These are phyloP conservation scores for Galeopsis tetrahit DNA, from an alignment of 257 asterid species.

Conservation along the genomic window DNA sequence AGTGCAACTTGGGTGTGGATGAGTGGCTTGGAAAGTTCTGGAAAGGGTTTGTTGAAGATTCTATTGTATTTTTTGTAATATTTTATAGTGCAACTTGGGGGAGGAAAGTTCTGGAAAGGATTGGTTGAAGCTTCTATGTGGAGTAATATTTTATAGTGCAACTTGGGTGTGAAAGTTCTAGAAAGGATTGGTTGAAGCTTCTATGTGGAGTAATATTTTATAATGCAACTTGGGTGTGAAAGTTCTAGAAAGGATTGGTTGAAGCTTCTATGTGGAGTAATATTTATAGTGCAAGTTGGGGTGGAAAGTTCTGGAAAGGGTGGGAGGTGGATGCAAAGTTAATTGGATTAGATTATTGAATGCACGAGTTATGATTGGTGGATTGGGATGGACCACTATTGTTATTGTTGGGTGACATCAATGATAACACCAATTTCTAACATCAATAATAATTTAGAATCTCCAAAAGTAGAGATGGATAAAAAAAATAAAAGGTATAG, in stretches of 20 bases:
- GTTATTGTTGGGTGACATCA: constrained; percentile 30
- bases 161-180: constrained; percentile 50
- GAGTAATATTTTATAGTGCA: neutral
- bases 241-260: too few species aligned
- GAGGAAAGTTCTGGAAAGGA: constrained; percentile 60
- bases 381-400: constrained; percentile 27
- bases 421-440: neutral
- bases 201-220: neutral
- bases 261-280: too few species aligned
- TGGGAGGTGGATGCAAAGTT: constrained; percentile 9
- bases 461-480: too few species aligned
- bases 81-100: too few species aligned
- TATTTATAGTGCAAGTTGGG: neutral
- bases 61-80: too few species aligned
- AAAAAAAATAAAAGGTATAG: too few species aligned
- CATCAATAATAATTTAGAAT: too few species aligned
- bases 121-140: constrained; percentile 35
- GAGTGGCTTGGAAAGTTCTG: too few species aligned
- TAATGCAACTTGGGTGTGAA: too few species aligned
- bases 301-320: constrained; percentile 51
- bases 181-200: constrained; percentile 36
- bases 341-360: neutral
- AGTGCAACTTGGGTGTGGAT: too few species aligned
- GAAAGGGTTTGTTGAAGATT: too few species aligned
- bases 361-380: constrained; percentile 34